phyloP scores from a whole-genome alignment of 1,284 basidiomycete species.

The Ustilago tritici region DNA sequence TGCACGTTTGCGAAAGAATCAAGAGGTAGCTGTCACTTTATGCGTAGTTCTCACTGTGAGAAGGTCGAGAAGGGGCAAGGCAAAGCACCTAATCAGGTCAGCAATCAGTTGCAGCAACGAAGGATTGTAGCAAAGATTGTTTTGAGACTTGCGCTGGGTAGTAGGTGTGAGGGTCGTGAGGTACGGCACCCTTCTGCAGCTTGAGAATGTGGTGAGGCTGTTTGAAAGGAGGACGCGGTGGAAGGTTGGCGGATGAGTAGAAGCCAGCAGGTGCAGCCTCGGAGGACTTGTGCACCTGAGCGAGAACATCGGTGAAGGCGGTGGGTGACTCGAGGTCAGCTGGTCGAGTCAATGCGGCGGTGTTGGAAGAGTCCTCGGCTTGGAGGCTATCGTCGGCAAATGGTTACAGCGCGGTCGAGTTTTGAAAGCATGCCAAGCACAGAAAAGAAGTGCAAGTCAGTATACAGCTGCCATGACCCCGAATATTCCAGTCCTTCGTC shows the following conservation, averaged over 20 bases:
- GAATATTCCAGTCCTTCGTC: neutral
- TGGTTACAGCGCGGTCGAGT: too few relatives aligned
- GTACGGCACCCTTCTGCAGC: conserved; percentile 66
- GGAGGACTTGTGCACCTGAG: conserved; percentile 61
- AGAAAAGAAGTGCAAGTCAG: neutral
- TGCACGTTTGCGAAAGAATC: neutral
- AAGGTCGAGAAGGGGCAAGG: neutral
- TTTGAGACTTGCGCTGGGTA: conserved; percentile 61
- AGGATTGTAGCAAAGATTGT: neutral
- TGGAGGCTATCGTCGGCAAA: conserved; percentile 42
- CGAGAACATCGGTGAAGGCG: conserved; percentile 68
- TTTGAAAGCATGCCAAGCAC: neutral
- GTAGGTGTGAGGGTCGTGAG: conserved; percentile 64
- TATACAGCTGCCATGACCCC: neutral
- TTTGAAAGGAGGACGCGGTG: conserved; percentile 66
- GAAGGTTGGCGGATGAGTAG: conserved; percentile 64
- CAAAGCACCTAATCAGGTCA: conserved; percentile 4
- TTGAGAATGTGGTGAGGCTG: conserved; percentile 65
- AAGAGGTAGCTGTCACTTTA: conserved; percentile 6
- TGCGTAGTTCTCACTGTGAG: conserved; percentile 53
- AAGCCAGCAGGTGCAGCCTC: conserved; percentile 32
- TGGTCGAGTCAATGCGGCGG: conserved; percentile 64
- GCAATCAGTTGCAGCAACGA: neutral
- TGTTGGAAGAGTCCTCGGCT: conserved; percentile 50
- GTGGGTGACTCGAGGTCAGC: conserved; percentile 63